These are phyloP conservation scores for Puya raimondii DNA, from an alignment of 176 grass and related monocot genomes.

Conservation along the genomic window DNA sequence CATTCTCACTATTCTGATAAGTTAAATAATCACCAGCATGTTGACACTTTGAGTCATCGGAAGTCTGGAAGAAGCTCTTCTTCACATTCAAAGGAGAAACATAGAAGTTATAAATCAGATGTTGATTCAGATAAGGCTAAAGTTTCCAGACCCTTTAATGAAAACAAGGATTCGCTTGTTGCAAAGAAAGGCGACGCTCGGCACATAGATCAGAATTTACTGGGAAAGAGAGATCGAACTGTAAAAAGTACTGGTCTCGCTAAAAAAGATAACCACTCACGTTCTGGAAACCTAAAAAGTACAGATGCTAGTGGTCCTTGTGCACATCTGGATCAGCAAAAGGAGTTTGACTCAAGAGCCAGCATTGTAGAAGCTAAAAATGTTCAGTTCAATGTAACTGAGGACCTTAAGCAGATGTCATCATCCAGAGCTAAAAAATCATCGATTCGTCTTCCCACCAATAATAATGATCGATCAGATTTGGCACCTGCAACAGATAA, in stretches of 20 bases:
- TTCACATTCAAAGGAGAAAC: constrained; percentile 11
- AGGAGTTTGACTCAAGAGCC: constrained; percentile 13
- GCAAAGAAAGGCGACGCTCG: background rate
- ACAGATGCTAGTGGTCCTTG: constrained; percentile 17
- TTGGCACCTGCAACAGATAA: constrained; percentile 36
- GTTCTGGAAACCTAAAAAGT: constrained; percentile 31
- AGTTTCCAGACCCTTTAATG: constrained; percentile 4
- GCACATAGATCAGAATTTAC: constrained; percentile 23
- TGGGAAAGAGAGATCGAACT: constrained; percentile 33
- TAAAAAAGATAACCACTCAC: constrained; percentile 31
- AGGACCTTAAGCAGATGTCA: constrained; percentile 23
- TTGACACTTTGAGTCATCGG: background rate
- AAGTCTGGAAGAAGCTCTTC: constrained; percentile 13
- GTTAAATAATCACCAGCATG: background rate
- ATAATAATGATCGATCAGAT: constrained; percentile 18
- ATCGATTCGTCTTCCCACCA: background rate
- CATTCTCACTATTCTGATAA: background rate
- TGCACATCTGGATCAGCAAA: constrained; percentile 25
- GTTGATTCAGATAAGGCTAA: background rate
- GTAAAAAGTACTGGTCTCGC: constrained; percentile 24
- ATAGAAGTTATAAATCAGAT: constrained; percentile 6
- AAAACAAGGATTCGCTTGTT: background rate
- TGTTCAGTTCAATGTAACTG: constrained; percentile 5
- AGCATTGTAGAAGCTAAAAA: constrained; percentile 27
- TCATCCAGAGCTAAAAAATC: constrained; percentile 16